Conservation (phyloP, 805 yeast species). For the Candida tammaniensis region DNA sequence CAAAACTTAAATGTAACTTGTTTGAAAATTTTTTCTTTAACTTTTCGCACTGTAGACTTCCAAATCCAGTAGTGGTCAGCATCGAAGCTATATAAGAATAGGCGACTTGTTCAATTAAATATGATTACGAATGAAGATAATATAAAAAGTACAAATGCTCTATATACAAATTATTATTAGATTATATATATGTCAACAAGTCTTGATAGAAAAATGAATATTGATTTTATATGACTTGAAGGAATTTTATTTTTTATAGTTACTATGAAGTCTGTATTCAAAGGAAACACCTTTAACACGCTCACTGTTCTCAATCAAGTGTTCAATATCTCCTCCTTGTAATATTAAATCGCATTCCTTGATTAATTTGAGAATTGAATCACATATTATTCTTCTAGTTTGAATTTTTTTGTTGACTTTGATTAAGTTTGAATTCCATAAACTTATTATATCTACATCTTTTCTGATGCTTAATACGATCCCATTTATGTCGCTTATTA, state of each 20-base stretch:
- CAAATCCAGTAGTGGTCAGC: too few relatives aligned
- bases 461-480: constrained; percentile 56
- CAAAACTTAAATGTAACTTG: too few relatives aligned
- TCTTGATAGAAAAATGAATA: not conserved
- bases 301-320: constrained; percentile 35
- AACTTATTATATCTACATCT: constrained; percentile 56
- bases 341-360: constrained; percentile 47
- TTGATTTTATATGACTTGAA: too few relatives aligned
- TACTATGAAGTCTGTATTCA: constrained; percentile 48
- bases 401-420: constrained; percentile 27
- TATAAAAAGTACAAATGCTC: not conserved
- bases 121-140: too few relatives aligned
- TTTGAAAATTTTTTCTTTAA: too few relatives aligned
- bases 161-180: not conserved
- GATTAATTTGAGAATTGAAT: constrained; percentile 43
- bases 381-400: constrained; percentile 40
- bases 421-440: constrained; percentile 56
- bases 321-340: constrained; percentile 32
- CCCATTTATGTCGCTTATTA: constrained; percentile 55
- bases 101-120: too few relatives aligned
- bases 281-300: constrained; percentile 45
- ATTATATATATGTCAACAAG: not conserved
- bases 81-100: too few relatives aligned
- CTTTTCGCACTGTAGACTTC: too few relatives aligned
- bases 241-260: constrained; percentile 14